Evolutionary conservation across 2,329 filamentous ascomycete species (phyloP).

Genomic region (Beauveria asiatica): DNA sequence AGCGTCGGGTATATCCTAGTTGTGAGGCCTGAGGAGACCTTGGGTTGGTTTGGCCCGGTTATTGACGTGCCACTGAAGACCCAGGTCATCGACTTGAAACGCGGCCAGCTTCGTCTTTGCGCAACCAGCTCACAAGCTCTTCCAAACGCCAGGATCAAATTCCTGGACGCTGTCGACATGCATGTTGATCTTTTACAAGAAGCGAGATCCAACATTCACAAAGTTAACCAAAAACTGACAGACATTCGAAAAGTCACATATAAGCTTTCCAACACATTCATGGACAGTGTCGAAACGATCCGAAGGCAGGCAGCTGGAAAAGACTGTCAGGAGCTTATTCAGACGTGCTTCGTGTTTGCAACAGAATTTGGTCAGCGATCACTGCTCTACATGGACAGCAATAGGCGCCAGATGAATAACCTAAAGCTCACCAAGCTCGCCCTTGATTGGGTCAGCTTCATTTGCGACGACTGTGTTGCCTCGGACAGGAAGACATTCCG

Average conservation of each 20-base stretch:
- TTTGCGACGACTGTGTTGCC: slow-evolving; percentile 92
- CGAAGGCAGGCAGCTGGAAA: slow-evolving; percentile 70
- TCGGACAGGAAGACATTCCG: slow-evolving; percentile 93
- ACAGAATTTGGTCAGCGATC: slow-evolving; percentile 97
- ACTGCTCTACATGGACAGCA: slow-evolving; percentile 90
- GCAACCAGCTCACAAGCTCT: slow-evolving; percentile 79
- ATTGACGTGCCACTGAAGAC: slow-evolving; percentile 65
- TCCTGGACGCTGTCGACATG: slow-evolving; percentile 70
- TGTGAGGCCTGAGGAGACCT: slow-evolving; percentile 67
- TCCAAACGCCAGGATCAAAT: slow-evolving; percentile 66
- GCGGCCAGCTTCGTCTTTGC: slow-evolving; percentile 78
- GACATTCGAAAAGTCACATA: slow-evolving; percentile 95
- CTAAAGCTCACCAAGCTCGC: slow-evolving; percentile 88
- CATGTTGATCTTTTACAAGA: slow-evolving; percentile 86
- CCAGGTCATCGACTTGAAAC: slow-evolving; percentile 74
- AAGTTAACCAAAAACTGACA: slow-evolving; percentile 82
- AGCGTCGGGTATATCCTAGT: slow-evolving; percentile 73
- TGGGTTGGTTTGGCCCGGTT: slow-evolving; percentile 75
- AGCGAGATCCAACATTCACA: slow-evolving; percentile 83
- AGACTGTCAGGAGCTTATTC: slow-evolving; percentile 90
- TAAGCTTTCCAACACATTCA: slow-evolving; percentile 94
- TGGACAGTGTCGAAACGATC: slow-evolving; percentile 95
- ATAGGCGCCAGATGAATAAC: slow-evolving; percentile 93
- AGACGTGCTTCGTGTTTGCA: slow-evolving; percentile 97
- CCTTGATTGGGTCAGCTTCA: slow-evolving; percentile 95